Conservation (phyloP, 352 stramenopile genomes). For the Phytopythium aichiense region DNA sequence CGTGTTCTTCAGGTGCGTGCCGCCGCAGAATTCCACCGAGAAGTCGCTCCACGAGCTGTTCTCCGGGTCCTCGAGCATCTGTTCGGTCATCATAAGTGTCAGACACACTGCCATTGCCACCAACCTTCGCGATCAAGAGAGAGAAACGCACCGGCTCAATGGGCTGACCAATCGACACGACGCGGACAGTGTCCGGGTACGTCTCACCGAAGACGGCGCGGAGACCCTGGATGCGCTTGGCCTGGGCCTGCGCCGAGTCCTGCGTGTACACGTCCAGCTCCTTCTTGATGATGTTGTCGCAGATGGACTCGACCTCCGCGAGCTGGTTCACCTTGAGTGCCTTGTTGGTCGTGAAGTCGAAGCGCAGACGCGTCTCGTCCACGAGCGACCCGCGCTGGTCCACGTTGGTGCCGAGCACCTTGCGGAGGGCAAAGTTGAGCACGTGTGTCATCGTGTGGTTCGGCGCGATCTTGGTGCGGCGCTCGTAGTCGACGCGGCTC, state of each 20-base stretch:
- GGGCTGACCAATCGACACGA: constrained; percentile 89
- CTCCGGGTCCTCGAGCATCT: constrained; percentile 81
- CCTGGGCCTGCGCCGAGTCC: constrained; percentile 36
- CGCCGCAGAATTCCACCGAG: constrained; percentile 74
- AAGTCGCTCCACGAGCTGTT: constrained; percentile 88
- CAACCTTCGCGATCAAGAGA: background rate
- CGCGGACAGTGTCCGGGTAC: constrained; percentile 69
- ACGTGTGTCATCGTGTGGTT: constrained; percentile 83
- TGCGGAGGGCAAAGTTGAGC: constrained; percentile 62
- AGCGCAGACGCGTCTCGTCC: constrained; percentile 52
- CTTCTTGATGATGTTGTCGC: constrained; percentile 86
- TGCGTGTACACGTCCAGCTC: constrained; percentile 84
- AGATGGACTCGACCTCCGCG: constrained; percentile 48
- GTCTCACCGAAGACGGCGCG: constrained; percentile 83
- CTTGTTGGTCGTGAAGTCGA: constrained; percentile 82
- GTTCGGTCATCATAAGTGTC: background rate
- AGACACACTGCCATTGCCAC: constrained; percentile 21
- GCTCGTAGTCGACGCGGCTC: constrained; percentile 36
- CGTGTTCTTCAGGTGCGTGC: constrained; percentile 56
- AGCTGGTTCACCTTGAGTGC: constrained; percentile 52
- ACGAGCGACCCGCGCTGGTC: constrained; percentile 73
- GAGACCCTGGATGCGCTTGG: constrained; percentile 73
- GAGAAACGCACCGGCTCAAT: constrained; percentile 32
- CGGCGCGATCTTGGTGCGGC: constrained; percentile 38
- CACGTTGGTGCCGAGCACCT: constrained; percentile 63